Percentiles rank a stretch among this genome's conserved stretches.
These are phyloP conservation scores for Alternaria sp. DNA, from an alignment of 2,329 filamentous ascomycete genomes.

Conservation along the genomic window DNA sequence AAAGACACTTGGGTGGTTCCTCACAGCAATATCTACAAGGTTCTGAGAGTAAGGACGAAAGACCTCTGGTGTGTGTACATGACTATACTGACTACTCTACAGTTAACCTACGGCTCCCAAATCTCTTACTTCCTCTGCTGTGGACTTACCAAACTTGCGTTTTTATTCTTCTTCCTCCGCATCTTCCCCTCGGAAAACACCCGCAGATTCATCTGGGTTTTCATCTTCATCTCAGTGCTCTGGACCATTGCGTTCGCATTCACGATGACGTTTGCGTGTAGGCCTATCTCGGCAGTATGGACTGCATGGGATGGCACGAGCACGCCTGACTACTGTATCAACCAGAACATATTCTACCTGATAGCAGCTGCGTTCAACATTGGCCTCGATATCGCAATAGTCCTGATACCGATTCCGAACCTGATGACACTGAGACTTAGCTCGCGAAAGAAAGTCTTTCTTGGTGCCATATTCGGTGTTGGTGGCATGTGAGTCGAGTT, in stretches of 20 bases:
- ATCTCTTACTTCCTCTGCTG: slow-evolving; percentile 38
- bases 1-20: slow-evolving; percentile 61
- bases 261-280: slow-evolving; percentile 35
- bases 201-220: slow-evolving; percentile 22
- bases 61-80: neutral
- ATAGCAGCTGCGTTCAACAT: slow-evolving; percentile 28
- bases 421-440: slow-evolving; percentile 31
- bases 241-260: slow-evolving; percentile 28
- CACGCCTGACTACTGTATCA: slow-evolving; percentile 36
- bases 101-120: slow-evolving; percentile 33
- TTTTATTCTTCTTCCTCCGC: slow-evolving; percentile 38
- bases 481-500: slow-evolving; percentile 47
- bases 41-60: slow-evolving; percentile 3
- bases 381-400: slow-evolving; percentile 27
- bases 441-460: slow-evolving; percentile 38
- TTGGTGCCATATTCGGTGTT: slow-evolving; percentile 46
- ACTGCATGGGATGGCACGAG: slow-evolving; percentile 29
- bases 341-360: slow-evolving; percentile 27
- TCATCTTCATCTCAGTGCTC: slow-evolving; percentile 19
- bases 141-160: slow-evolving; percentile 33
- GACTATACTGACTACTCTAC: neutral
- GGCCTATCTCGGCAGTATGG: slow-evolving; percentile 31
- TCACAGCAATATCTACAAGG: slow-evolving; percentile 29
- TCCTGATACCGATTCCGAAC: slow-evolving; percentile 29
- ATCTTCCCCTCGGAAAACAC: slow-evolving; percentile 36